These are phyloP conservation scores for Recurvomyces mirabilis DNA, from an alignment of 495 filamentous ascomycete species.

Conservation along the genomic window DNA sequence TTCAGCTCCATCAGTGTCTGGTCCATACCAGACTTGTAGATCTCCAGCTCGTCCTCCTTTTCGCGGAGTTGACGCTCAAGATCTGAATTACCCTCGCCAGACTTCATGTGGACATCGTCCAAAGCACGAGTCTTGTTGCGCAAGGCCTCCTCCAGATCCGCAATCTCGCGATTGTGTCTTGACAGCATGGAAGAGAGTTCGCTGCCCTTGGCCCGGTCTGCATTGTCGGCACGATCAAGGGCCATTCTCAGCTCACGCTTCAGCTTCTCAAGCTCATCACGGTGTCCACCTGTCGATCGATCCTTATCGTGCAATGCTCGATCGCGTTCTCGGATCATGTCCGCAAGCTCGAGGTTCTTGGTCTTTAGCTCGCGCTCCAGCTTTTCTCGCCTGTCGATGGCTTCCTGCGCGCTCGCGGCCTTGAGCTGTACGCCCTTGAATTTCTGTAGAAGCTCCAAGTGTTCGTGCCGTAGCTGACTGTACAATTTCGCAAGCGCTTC, in stretches of 20 bases:
- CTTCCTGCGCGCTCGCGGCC: conserved; percentile 91
- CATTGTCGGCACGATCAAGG: conserved; percentile 81
- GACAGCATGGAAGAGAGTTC: conserved; percentile 89
- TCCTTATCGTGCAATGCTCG: conserved; percentile 90
- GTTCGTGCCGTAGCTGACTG: conserved; percentile 88
- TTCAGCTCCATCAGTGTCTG: conserved; percentile 84
- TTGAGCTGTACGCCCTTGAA: conserved; percentile 94
- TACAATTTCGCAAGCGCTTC: conserved; percentile 94
- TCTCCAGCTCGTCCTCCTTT: conserved; percentile 94
- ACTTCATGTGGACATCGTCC: conserved; percentile 68
- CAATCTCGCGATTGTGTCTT: conserved; percentile 94
- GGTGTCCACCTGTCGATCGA: conserved; percentile 68
- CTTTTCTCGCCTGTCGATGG: conserved; percentile 88
- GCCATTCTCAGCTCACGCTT: conserved; percentile 94
- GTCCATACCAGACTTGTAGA: conserved; percentile 94
- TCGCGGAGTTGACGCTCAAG: conserved; percentile 72
- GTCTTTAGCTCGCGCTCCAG: conserved; percentile 95
- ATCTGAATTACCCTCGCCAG: conserved; percentile 71
- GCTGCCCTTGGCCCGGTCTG: conserved; percentile 81
- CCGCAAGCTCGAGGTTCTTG: conserved; percentile 93
- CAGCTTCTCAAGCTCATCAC: conserved; percentile 89
- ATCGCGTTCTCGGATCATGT: conserved; percentile 97
- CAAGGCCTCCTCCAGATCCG: conserved; percentile 86
- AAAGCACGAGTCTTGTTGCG: conserved; percentile 78
- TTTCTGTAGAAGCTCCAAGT: conserved; percentile 85